A percentile compares a stretch with the other conserved stretches of the same genome.
Conservation (phyloP, 345 rosid genomes). For the Eucalyptus leucophloia region DNA sequence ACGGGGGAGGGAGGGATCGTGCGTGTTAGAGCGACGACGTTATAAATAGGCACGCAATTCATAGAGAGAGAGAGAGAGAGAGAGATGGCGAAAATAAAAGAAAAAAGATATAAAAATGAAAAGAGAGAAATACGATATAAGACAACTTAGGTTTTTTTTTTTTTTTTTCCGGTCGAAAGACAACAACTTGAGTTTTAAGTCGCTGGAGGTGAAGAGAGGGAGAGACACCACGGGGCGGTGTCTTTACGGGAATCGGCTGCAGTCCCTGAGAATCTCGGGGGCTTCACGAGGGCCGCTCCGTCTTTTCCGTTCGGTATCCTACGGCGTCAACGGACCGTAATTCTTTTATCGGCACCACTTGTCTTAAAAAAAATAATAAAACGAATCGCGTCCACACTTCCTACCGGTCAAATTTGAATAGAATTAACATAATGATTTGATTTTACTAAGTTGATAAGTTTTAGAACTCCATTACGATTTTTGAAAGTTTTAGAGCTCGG, state of each 20-base stretch:
- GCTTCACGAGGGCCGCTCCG: background rate
- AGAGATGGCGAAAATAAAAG: background rate
- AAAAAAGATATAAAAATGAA: background rate
- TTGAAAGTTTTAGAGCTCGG: too few relatives aligned
- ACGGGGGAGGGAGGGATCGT: background rate
- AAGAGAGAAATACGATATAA: background rate
- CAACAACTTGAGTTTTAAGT: background rate
- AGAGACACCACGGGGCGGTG: background rate
- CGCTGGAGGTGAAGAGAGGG: background rate
- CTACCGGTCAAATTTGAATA: too few relatives aligned
- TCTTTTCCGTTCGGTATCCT: background rate
- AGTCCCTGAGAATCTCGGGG: background rate
- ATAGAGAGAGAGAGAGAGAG: background rate
- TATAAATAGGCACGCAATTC: background rate
- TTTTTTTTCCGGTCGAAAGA: too few relatives aligned
- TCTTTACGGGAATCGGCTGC: background rate
- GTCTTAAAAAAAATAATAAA: background rate
- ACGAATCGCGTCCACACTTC: background rate
- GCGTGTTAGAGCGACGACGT: background rate
- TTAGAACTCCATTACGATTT: accelerated
- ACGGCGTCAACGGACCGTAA: background rate
- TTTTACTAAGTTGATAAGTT: too few relatives aligned
- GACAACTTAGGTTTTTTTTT: too few relatives aligned
- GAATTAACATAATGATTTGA: too few relatives aligned
- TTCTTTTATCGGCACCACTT: background rate